A percentile compares a stretch with the other conserved stretches of the same genome.
phyloP scores from a whole-genome alignment of 306 rosid genomes.

The Luffa aegyptiaca region DNA sequence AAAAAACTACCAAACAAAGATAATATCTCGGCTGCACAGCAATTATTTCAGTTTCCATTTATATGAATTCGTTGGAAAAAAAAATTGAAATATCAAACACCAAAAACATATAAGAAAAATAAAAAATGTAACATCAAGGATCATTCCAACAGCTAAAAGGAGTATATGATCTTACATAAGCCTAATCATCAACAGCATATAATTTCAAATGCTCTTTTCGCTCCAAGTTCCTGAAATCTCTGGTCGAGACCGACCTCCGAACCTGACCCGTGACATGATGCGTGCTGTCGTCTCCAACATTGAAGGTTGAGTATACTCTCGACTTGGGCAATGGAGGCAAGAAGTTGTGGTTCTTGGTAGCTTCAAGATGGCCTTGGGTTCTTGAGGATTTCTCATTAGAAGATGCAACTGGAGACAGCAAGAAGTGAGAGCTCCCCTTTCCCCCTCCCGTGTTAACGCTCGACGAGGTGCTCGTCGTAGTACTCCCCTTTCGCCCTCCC shows the following conservation, averaged over 20 bases:
- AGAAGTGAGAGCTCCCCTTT: slow-evolving; percentile 33
- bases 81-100: not conserved
- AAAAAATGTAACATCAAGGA: not conserved
- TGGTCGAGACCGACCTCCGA: slow-evolving; percentile 53
- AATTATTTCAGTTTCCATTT: not conserved
- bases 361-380: slow-evolving; percentile 18
- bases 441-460: slow-evolving; percentile 25
- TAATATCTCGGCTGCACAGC: not conserved
- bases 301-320: slow-evolving; percentile 16
- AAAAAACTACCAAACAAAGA: not conserved
- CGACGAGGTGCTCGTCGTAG: slow-evolving; percentile 38
- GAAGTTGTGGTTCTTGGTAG: slow-evolving; percentile 10
- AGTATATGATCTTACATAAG: not conserved
- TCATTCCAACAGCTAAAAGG: not conserved
- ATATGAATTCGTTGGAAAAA: not conserved
- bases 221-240: slow-evolving; percentile 45
- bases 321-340: slow-evolving; percentile 48
- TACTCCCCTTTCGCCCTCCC: slow-evolving; percentile 15
- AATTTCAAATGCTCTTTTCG: slow-evolving; percentile 24
- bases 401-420: slow-evolving; percentile 22
- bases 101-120: not conserved
- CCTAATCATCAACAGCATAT: slow-evolving; percentile 17
- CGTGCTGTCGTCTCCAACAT: slow-evolving; percentile 22
- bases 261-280: slow-evolving; percentile 27
- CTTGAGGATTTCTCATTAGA: slow-evolving; percentile 21